phyloP scores from a whole-genome alignment of 768 basidiomycete species.

The Collybia mongolica region DNA sequence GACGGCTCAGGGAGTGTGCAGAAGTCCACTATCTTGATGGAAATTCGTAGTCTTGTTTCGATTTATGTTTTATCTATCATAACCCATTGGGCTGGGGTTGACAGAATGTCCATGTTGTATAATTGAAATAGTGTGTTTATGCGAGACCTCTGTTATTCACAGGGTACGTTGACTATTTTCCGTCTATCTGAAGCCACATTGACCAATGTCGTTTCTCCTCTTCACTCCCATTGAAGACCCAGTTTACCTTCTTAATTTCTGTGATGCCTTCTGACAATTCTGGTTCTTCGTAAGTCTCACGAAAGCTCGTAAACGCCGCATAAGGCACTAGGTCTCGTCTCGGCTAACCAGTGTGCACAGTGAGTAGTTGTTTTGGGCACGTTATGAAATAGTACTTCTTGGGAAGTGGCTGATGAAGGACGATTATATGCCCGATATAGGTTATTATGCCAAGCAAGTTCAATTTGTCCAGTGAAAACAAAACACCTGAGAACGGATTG shows the following conservation, averaged over 20 bases:
- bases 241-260: constrained; percentile 77
- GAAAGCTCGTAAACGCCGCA: constrained; percentile 56
- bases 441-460: constrained; percentile 93
- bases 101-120: too few species aligned
- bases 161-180: constrained; percentile 47
- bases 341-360: constrained; percentile 27
- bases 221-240: constrained; percentile 74
- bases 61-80: too few species aligned
- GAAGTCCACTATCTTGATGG: constrained; percentile 60
- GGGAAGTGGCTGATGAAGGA: constrained; percentile 39
- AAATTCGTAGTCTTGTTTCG: background rate
- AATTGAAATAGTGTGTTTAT: too few species aligned
- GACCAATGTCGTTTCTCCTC: constrained; percentile 73
- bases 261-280: constrained; percentile 66
- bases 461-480: constrained; percentile 69
- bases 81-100: too few species aligned
- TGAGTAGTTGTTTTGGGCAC: background rate
- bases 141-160: too few species aligned
- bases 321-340: constrained; percentile 57
- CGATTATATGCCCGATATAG: constrained; percentile 76
- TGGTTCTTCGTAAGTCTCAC: constrained; percentile 67
- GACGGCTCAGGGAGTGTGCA: constrained; percentile 48
- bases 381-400: constrained; percentile 31
- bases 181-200: constrained; percentile 84
- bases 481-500: constrained; percentile 53